A percentile compares a stretch with the other conserved stretches of the same genome.
Conservation (phyloP, 176 grass and related monocot genomes). For the Carex pumila region DNA sequence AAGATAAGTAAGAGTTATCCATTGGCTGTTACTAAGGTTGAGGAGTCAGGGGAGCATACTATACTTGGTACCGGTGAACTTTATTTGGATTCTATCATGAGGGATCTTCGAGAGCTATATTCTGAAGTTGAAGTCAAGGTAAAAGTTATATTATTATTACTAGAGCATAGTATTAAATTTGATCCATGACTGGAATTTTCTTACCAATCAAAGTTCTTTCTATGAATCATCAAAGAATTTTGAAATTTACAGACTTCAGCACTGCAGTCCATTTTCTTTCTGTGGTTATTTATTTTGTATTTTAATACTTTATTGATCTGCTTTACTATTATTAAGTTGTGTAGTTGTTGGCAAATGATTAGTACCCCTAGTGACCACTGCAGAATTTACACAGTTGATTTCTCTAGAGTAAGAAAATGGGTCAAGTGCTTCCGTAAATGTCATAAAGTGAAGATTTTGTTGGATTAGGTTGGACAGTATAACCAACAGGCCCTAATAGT, state of each 20-base stretch:
- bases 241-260: not conserved
- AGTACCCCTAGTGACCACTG: not conserved
- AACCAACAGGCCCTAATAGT: not conserved
- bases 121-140: slow-evolving; percentile 99
- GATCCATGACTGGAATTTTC: not conserved
- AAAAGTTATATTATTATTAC: slow-evolving; percentile 14
- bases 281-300: not conserved
- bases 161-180: not conserved
- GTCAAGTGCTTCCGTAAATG: not conserved
- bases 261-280: not conserved
- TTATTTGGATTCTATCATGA: slow-evolving; percentile 99
- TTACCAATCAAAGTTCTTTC: not conserved
- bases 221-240: not conserved
- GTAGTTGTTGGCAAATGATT: not conserved
- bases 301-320: not conserved
- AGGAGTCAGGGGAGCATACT: slow-evolving; percentile 95
- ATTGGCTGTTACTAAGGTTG: slow-evolving; percentile 93
- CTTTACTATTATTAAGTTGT: not conserved
- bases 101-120: slow-evolving; percentile 95
- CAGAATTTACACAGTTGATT: not conserved
- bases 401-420: not conserved
- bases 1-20: slow-evolving; percentile 99
- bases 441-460: not conserved
- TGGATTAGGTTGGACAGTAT: not conserved
- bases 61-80: slow-evolving; percentile 88